phyloP scores from a whole-genome alignment of 768 basidiomycete species.

The Kwoniella sp. region DNA sequence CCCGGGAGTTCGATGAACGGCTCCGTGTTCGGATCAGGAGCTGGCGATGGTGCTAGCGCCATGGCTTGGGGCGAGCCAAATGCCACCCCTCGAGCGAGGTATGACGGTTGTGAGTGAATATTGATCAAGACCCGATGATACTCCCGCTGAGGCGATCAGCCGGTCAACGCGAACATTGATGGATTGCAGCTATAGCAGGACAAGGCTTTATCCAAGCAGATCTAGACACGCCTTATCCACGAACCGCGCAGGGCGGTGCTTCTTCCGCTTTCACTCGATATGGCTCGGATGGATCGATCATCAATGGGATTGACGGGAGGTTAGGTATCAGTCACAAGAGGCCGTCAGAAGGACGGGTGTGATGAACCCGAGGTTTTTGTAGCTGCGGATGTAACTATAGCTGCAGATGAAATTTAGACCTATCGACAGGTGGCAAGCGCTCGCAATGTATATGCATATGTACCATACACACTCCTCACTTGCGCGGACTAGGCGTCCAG shows the following conservation, averaged over 20 bases:
- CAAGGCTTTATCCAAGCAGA: conserved; percentile 29
- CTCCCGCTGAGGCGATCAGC: background rate
- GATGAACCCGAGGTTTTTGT: too few relatives aligned
- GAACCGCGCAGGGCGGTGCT: conserved; percentile 17
- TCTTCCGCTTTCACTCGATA: conserved; percentile 29
- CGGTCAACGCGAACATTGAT: background rate
- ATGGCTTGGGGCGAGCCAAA: conserved; percentile 27
- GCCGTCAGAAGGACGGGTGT: conserved; percentile 13
- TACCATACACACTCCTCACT: background rate
- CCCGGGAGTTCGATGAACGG: background rate
- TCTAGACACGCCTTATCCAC: conserved; percentile 38
- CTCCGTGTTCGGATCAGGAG: background rate
- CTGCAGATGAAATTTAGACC: too few relatives aligned
- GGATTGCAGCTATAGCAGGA: conserved; percentile 1
- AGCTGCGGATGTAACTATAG: too few relatives aligned
- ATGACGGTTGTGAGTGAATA: conserved; percentile 37
- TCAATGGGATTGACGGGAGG: conserved; percentile 22
- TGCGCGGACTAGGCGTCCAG: conserved; percentile 39
- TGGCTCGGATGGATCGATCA: conserved; percentile 15
- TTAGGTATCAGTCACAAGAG: conserved; percentile 10
- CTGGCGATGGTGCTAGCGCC: background rate
- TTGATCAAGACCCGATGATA: background rate
- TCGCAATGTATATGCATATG: too few relatives aligned
- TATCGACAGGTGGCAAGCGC: too few relatives aligned
- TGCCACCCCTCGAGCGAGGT: conserved; percentile 27